A percentile compares a stretch with the other conserved stretches of the same genome.
phyloP scores from a whole-genome alignment of 2,329 filamentous ascomycete genomes.

The Lizonia empirigonia region DNA sequence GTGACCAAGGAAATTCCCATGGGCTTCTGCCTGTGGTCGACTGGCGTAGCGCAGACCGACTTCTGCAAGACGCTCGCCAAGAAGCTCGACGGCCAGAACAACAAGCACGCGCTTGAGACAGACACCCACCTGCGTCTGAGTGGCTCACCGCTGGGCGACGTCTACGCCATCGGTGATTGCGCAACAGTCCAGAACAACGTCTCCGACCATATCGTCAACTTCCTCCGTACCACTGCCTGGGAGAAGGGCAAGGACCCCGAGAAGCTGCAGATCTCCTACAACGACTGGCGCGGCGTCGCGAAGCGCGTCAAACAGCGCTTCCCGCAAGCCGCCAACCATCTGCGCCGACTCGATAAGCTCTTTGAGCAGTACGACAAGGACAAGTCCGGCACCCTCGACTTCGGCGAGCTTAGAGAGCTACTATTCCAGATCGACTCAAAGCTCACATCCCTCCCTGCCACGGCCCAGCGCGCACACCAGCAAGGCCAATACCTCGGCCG shows the following conservation, averaged over 20 bases:
- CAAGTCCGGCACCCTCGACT: conserved; percentile 90
- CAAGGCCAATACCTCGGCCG: conserved; percentile 90
- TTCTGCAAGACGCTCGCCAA: conserved; percentile 77
- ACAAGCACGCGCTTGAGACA: conserved; percentile 90
- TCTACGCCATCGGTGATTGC: conserved; percentile 97
- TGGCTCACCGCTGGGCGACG: conserved; percentile 87
- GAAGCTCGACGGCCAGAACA: conserved; percentile 81
- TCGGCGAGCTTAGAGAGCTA: conserved; percentile 86
- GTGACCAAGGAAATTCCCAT: conserved; percentile 93
- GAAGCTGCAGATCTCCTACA: conserved; percentile 82
- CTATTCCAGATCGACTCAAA: conserved; percentile 92
- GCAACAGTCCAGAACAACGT: conserved; percentile 97
- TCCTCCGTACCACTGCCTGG: conserved; percentile 87
- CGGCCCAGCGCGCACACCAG: conserved; percentile 94
- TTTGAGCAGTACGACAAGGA: conserved; percentile 94
- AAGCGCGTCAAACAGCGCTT: conserved; percentile 84
- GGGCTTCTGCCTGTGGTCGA: conserved; percentile 98
- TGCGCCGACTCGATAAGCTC: conserved; percentile 86
- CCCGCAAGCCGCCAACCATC: conserved; percentile 85
- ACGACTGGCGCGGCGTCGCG: conserved; percentile 86
- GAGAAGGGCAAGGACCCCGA: conserved; percentile 90
- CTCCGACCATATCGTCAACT: conserved; percentile 86
- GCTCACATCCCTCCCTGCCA: conserved; percentile 91
- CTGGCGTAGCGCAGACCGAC: conserved; percentile 84
- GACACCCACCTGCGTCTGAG: conserved; percentile 90